Conservation (phyloP, 805 yeast species). For the Hanseniaspora vineae region DNA sequence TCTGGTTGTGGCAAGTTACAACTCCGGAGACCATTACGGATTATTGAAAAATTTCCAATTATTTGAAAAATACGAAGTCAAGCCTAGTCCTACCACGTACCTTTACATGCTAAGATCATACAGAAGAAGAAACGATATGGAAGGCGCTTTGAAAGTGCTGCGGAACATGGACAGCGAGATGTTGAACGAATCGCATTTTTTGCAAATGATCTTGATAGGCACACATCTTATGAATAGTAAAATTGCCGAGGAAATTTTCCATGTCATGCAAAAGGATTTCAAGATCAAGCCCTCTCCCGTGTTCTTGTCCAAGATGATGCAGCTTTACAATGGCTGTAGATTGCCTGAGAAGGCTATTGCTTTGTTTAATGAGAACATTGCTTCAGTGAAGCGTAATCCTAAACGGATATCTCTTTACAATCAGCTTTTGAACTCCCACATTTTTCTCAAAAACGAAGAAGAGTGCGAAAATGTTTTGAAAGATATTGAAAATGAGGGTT, state of each 20-base stretch:
- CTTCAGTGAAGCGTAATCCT: background rate
- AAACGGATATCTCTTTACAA: conserved; percentile 9
- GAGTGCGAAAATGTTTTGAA: conserved; percentile 13
- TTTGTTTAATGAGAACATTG: conserved; percentile 12
- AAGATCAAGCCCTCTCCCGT: conserved; percentile 17
- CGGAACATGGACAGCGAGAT: conserved; percentile 17
- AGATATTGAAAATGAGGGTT: conserved; percentile 6
- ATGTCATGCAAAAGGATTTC: conserved; percentile 19
- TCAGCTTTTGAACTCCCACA: conserved; percentile 15
- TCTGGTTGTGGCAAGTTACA: conserved; percentile 15
- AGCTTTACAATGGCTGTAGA: conserved; percentile 15
- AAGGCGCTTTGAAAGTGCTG: conserved; percentile 20
- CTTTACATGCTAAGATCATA: conserved; percentile 17
- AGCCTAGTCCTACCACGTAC: conserved; percentile 18
- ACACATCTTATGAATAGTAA: conserved; percentile 11
- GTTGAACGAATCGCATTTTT: background rate
- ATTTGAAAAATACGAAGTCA: conserved; percentile 17
- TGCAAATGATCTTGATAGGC: background rate
- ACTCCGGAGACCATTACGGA: conserved; percentile 12
- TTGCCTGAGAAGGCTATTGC: conserved; percentile 11
- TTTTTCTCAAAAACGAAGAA: conserved; percentile 7
- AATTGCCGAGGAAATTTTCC: conserved; percentile 20
- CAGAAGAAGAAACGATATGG: conserved; percentile 16
- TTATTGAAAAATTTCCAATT: conserved; percentile 20
- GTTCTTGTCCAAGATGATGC: conserved; percentile 17